Evolutionary conservation across 768 basidiomycete species (phyloP), one percentile per base, ranked within the genome.

Genomic region (Podaxis carcinomalis): DNA sequence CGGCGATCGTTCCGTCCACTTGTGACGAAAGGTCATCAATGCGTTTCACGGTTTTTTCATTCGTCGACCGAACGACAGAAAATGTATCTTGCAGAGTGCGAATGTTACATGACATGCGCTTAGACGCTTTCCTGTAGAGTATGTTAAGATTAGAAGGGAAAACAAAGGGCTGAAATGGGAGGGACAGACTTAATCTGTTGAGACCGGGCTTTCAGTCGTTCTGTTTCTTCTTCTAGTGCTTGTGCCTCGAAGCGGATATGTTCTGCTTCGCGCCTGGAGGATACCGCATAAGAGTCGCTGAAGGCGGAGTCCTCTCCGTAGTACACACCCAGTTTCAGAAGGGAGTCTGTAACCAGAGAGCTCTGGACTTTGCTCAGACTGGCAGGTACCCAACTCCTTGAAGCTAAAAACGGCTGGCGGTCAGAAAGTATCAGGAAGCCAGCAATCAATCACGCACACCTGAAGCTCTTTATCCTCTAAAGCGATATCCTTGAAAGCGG

Each of bases 381-480:
- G 40, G 51, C 35, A 19, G 27, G 23, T 36, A 23, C 6, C 11
- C 16, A 51, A 19, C 25, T 16, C 40, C 21, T 44, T 51, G 40
- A 52, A 39, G 10, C 51, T 52, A 46, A 11, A 14, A 57, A 6
- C 9, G 57, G 23, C 6, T n/a, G 32, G 35, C 23, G 5, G 9
- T 40, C 13, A 40, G 40, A 39, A 28, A 13, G 5, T 10, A 39
- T 4, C 32, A 23, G 14, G 13, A 32, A 35, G n/a, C 11, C 11
- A 49, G 5, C 6, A 4, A 14, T 40, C 7, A 9, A 56, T 35
- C 1, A 61, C 69, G 3, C 42, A 76, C 75, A 69, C 62, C 14
- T 70, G 37, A 23, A 69, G 35, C 57, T 76, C 75, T 14, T 71
- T 70, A 3, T 60, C 52, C 56, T 76, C 70, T 5, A 77, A 58